Evolutionary conservation across 1,139 yeast species (phyloP).

Genomic region (Suhomyces taliae): DNA sequence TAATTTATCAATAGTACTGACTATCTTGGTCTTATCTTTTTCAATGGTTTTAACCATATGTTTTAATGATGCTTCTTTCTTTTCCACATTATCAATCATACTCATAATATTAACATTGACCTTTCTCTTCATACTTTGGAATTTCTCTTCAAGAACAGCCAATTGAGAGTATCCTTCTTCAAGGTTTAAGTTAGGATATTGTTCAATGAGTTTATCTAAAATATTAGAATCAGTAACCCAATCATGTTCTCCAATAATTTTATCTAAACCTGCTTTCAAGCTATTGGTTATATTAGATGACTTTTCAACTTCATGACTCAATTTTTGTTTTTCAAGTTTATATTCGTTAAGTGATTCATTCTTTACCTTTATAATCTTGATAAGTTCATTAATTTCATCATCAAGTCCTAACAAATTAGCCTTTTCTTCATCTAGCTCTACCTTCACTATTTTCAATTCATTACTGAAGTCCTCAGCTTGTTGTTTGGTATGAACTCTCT

Average conservation of each 20-base stretch:
- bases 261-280: constrained; percentile 47
- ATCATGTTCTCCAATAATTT: constrained; percentile 55
- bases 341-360: constrained; percentile 48
- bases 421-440: constrained; percentile 60
- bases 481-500: constrained; percentile 26
- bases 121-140: constrained; percentile 74
- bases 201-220: constrained; percentile 52
- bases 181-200: constrained; percentile 63
- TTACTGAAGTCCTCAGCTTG: constrained; percentile 26
- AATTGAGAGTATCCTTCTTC: constrained; percentile 62
- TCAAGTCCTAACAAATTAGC: constrained; percentile 66
- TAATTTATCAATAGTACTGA: constrained; percentile 80
- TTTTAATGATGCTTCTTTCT: constrained; percentile 75
- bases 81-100: constrained; percentile 92
- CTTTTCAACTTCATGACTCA: constrained; percentile 66
- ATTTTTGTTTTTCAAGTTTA: constrained; percentile 58
- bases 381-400: constrained; percentile 74
- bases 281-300: constrained; percentile 42
- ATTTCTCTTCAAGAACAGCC: constrained; percentile 57
- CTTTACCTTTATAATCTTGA: constrained; percentile 51
- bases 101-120: constrained; percentile 90
- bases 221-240: constrained; percentile 74
- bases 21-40: constrained; percentile 86
- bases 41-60: constrained; percentile 86
- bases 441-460: constrained; percentile 36